Evolutionary conservation across 306 rosid species (phyloP).

Genomic region (Glycine soja): DNA sequence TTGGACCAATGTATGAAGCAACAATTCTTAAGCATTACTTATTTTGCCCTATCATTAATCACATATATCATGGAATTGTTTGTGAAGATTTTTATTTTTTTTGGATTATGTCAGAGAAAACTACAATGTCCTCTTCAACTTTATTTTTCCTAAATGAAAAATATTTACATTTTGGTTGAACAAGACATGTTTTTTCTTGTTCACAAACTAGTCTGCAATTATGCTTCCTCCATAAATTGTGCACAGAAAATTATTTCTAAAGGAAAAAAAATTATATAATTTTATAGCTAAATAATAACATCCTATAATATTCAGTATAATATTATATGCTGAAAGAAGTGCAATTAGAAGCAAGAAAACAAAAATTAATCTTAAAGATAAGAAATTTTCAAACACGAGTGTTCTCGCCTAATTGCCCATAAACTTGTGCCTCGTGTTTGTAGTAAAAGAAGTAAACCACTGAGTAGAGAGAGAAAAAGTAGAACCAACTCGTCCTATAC

Average conservation of each 20-base stretch:
- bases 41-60: conserved; percentile 60
- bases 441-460: background rate
- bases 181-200: background rate
- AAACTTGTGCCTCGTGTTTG: conserved; percentile 10
- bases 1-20: conserved; percentile 52
- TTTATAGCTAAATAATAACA: background rate
- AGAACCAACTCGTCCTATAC: background rate
- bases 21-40: conserved; percentile 53
- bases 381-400: background rate
- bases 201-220: background rate
- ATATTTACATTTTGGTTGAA: background rate
- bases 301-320: background rate
- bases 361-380: background rate
- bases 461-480: background rate
- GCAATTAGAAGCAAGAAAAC: background rate
- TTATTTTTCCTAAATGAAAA: background rate
- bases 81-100: background rate
- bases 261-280: background rate
- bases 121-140: background rate
- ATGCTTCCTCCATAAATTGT: background rate
- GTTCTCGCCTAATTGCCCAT: conserved; percentile 35
- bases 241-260: background rate
- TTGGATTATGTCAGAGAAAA: background rate
- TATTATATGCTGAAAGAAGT: background rate
- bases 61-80: conserved; percentile 58